Base-by-base conservation (phyloP, 805 yeast genomes). In the Monosporozyma servazzii region DNA sequence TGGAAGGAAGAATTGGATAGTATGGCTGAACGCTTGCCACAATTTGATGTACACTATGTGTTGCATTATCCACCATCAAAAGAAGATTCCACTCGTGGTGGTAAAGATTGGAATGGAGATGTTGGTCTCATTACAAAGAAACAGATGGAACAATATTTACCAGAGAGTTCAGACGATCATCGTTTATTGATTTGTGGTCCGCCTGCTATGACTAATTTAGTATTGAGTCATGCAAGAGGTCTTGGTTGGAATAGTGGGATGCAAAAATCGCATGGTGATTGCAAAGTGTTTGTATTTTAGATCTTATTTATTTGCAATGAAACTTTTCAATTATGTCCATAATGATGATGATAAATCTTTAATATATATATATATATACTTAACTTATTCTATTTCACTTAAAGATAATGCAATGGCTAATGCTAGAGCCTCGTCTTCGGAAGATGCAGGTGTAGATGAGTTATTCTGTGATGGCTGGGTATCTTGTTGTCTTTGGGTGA, bases 141-240 rank as follows among this genome's bases (percentile, higher is more conserved):
- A 45, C 70, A 80, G 71, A 71, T 82, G 56, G 64, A 71, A 49
- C 68, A 76, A 50, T 71, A 76, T 57, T 62, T 84, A 57, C 89
- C 90, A 13, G 52, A 54, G 21, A 74, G 80, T 3, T 62, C 72
- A 30, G 57, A 50, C 36, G 70, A 76, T 21, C 75, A 80, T 50
- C 78, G 81, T 56, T 73, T 86, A 36, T 75, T 84, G 54, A 73
- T 86, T 36, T 85, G 90, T 69, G 95, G 95, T 5, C 90, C 90
- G 18, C 78, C 79, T 55, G 82, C 74, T 40, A 78, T 86, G 86
- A 82, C 80, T 60, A 74, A 74, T 54, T 60, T 65, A 31, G 72
- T 82, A 54, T 64, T 78, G 9, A 71, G 73, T 39, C 71, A 73
- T 48, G 73, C 86, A 13, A 70, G 72, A 43, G 80, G 78, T 40